phyloP scores from a whole-genome alignment of 805 yeast genomes.

The Debaryomyces maramus region DNA sequence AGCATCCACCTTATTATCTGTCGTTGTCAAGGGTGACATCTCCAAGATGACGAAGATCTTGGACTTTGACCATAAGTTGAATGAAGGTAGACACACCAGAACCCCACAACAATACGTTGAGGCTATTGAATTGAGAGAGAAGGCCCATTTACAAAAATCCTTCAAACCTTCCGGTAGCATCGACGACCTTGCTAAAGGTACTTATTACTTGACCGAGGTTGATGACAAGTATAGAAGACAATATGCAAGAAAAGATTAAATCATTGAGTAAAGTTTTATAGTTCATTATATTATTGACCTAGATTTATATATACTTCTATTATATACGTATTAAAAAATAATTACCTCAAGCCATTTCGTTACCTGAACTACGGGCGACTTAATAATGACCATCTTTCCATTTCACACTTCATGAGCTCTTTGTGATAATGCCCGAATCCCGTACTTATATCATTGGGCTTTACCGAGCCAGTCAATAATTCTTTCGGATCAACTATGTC shows the following conservation, averaged over 20 bases:
- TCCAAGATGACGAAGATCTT: slow-evolving; percentile 61
- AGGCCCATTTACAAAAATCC: slow-evolving; percentile 78
- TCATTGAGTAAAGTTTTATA: background rate
- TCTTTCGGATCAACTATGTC: background rate
- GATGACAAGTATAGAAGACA: slow-evolving; percentile 88
- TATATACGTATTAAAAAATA: too few species aligned
- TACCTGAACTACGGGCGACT: too few species aligned
- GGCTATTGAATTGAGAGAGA: slow-evolving; percentile 83
- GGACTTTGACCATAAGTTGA: slow-evolving; percentile 66
- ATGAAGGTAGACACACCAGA: slow-evolving; percentile 57
- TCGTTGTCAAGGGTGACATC: slow-evolving; percentile 79
- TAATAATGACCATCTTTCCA: slow-evolving; percentile 3
- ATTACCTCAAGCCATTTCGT: too few species aligned
- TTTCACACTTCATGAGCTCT: background rate
- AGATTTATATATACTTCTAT: slow-evolving; percentile 1
- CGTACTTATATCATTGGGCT: too few species aligned
- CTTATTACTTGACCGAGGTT: slow-evolving; percentile 79
- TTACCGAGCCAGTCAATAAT: too few species aligned
- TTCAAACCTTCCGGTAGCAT: slow-evolving; percentile 78
- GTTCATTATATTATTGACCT: background rate
- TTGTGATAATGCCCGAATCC: too few species aligned
- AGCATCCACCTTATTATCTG: slow-evolving; percentile 85
- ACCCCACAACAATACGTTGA: slow-evolving; percentile 81
- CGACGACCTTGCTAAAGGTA: slow-evolving; percentile 69
- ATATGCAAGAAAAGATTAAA: slow-evolving; percentile 67